Conservation (phyloP, 73 alveolate genomes). For the Tetrahymena borealis region DNA sequence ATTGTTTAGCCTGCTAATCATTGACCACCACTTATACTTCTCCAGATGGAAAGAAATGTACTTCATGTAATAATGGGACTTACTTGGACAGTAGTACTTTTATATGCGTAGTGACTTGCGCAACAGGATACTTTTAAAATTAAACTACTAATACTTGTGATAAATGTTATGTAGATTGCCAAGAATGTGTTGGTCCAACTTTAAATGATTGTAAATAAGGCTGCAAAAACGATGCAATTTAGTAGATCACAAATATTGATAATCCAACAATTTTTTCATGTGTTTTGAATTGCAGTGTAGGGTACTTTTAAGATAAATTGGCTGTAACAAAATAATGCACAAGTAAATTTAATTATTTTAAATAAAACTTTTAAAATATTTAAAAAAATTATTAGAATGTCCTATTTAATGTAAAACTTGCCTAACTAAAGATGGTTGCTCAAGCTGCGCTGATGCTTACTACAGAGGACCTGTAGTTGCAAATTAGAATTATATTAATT, state of each 20-base stretch:
- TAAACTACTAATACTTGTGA: neutral
- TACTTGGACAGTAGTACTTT: neutral
- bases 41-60: neutral
- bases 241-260: neutral
- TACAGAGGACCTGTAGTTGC: neutral
- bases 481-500: neutral
- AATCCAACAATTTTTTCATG: neutral
- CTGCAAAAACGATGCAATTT: neutral
- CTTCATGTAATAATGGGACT: neutral
- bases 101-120: neutral
- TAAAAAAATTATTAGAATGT: neutral
- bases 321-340: neutral
- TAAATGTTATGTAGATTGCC: neutral
- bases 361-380: neutral
- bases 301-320: neutral
- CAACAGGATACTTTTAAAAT: neutral
- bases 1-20: neutral
- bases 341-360: neutral
- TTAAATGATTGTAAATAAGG: neutral
- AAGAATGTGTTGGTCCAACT: neutral
- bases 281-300: neutral
- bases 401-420: neutral
- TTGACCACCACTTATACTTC: neutral
- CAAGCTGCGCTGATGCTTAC: neutral
- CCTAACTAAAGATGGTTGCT: neutral